A percentile compares a stretch with the other conserved stretches of the same genome.
These are phyloP conservation scores for Cardamine occulta DNA, from an alignment of 345 rosid genomes.

Conservation along the genomic window DNA sequence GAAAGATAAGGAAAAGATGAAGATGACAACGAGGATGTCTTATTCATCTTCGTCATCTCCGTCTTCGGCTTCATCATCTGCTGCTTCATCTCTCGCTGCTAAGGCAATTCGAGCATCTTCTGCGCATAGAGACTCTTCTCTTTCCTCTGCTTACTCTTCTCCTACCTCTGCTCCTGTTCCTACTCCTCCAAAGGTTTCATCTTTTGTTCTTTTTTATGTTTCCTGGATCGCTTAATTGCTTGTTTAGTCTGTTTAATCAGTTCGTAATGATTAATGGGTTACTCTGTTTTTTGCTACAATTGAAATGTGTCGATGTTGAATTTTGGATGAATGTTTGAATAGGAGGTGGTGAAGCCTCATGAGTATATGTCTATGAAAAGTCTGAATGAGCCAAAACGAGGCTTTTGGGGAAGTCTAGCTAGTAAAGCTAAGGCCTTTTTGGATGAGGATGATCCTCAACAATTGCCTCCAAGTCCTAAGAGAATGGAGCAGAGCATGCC, in stretches of 20 bases:
- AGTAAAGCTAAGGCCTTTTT: constrained; percentile 87
- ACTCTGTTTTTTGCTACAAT: constrained; percentile 17
- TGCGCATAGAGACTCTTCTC: constrained; percentile 69
- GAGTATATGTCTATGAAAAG: constrained; percentile 55
- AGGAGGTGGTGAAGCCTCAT: constrained; percentile 50
- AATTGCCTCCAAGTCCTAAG: constrained; percentile 39
- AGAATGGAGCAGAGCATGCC: constrained; percentile 45
- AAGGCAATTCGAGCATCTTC: constrained; percentile 88
- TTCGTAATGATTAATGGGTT: neutral
- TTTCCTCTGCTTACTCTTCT: constrained; percentile 68
- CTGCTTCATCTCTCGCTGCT: constrained; percentile 62
- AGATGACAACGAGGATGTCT: constrained; percentile 19
- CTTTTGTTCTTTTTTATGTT: neutral
- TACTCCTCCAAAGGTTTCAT: constrained; percentile 37
- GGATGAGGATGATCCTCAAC: constrained; percentile 57
- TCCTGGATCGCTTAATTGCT: neutral
- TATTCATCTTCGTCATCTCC: constrained; percentile 25
- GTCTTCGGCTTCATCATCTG: constrained; percentile 51
- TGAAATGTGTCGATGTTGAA: constrained; percentile 4
- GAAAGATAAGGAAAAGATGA: constrained; percentile 18
- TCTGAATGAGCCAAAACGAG: constrained; percentile 60
- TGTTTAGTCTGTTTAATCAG: neutral
- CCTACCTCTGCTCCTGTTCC: constrained; percentile 46
- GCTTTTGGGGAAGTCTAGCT: constrained; percentile 89
- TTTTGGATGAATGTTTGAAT: constrained; percentile 12